Conservation (phyloP, 495 filamentous ascomycete genomes). For the Aspergillus asperescens region DNA sequence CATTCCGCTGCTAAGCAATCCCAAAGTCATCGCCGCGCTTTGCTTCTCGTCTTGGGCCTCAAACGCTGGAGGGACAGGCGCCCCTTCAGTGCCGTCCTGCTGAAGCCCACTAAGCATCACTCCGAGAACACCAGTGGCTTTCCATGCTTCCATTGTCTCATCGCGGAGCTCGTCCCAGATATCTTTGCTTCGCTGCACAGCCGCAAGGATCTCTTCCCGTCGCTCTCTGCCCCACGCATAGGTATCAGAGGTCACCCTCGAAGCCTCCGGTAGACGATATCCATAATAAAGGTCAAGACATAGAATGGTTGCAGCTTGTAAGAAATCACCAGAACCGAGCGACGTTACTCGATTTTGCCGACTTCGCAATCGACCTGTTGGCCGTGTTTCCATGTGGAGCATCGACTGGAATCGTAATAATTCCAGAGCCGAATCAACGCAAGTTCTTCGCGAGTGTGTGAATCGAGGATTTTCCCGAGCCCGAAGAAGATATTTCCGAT, state of each 20-base stretch:
- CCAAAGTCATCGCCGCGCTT: conserved; percentile 74
- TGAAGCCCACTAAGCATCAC: conserved; percentile 77
- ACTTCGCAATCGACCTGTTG: conserved; percentile 63
- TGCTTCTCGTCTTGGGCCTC: conserved; percentile 45
- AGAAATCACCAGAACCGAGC: conserved; percentile 75
- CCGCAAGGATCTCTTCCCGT: conserved; percentile 66
- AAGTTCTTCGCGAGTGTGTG: conserved; percentile 74
- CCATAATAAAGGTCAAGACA: conserved; percentile 68
- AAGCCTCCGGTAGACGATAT: conserved; percentile 31
- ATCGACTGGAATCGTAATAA: conserved; percentile 71
- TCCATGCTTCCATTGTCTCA: conserved; percentile 81
- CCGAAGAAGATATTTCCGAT: conserved; percentile 75
- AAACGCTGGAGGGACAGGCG: conserved; percentile 19
- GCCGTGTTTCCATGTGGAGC: conserved; percentile 67
- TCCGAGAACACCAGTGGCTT: conserved; percentile 67
- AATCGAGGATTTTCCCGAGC: conserved; percentile 78
- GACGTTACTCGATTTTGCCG: conserved; percentile 71
- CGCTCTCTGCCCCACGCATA: conserved; percentile 67
- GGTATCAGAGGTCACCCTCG: conserved; percentile 44
- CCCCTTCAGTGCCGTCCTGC: conserved; percentile 28
- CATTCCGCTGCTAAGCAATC: conserved; percentile 69
- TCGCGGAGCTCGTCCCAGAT: conserved; percentile 76
- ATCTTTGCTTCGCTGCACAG: conserved; percentile 62
- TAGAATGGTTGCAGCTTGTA: conserved; percentile 84
- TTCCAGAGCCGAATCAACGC: conserved; percentile 81